Evolutionary conservation across 495 filamentous ascomycete genomes (phyloP), one percentile per base, ranked within the genome.

Genomic region (Astrothelium macrocarpum): DNA sequence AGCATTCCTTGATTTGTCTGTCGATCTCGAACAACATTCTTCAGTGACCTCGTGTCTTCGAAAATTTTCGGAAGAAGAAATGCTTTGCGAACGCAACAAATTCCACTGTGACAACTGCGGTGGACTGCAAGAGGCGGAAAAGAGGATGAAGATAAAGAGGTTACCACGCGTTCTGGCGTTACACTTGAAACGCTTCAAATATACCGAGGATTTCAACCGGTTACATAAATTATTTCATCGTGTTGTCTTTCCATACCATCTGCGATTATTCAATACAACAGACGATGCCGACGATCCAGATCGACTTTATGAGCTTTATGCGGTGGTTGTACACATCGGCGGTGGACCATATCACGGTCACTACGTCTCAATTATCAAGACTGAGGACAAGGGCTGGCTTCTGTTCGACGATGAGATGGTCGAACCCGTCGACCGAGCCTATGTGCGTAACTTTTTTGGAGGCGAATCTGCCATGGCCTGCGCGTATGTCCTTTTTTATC

Each of bases 331-430:
- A 12, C 94, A 98, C 69, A 97, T 98, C 63, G 94, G 94, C 29
- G 92, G 92, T n/a, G 95, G 94, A 5, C 94, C 94, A 0, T 97
- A 96, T 70, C 95, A 97, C 69, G 94, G 94, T 12, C 94, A 98
- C 71, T 98, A 98, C 67, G 92, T 98, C 36, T 88, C 91, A 10
- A 92, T 98, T 32, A 94, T 98, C 79, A 98, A 98, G 74, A 98
- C 94, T 1, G 85, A 96, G 71, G 93, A 97, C 71, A 84, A 89
- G 25, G 94, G 94, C 29, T 98, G 94, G 94, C 73, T 98, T 61
- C 77, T 98, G 2, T 98, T 98, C 66, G 94, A 98, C 68, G 94
- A 98, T 73, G 94, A 98, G 78, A 88, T 97, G 82, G 94, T 98
- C 14, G 94, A 97, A 71, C 94, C 95, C 0, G 94, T 98, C 5